Evolutionary conservation across 2,329 filamentous ascomycete genomes (phyloP).

Genomic region (Falciphora oryzae): DNA sequence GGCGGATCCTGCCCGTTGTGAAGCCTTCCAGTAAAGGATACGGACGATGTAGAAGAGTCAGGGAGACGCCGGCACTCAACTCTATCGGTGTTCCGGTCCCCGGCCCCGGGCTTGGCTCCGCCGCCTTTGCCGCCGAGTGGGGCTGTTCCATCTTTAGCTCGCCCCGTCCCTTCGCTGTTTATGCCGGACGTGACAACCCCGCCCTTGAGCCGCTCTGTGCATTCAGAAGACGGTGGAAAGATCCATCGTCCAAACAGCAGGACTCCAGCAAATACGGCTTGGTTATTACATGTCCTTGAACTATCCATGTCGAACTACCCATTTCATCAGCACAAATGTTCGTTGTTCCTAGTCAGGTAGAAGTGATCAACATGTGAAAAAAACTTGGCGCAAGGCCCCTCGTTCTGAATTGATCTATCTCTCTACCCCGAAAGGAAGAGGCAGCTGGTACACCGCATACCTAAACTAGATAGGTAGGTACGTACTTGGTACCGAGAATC

Average conservation of each 20-base stretch:
- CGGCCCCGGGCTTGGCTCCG: not conserved
- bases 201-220: not conserved
- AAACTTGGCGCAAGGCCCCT: not conserved
- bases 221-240: not conserved
- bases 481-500: not conserved
- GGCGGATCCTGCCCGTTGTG: not conserved
- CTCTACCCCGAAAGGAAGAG: not conserved
- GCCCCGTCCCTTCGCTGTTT: not conserved
- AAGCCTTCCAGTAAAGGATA: not conserved
- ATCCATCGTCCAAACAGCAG: not conserved
- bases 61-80: not conserved
- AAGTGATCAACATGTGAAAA: not conserved
- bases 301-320: too few species aligned
- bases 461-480: not conserved
- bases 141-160: not conserved
- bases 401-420: not conserved
- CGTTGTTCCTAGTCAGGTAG: not conserved
- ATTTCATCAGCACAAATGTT: too few species aligned
- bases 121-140: not conserved
- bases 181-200: not conserved
- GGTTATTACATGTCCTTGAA: not conserved
- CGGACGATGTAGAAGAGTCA: not conserved
- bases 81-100: not conserved
- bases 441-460: not conserved
- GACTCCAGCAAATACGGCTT: not conserved